Evolutionary conservation across 331 rosid genomes (phyloP).

Genomic region (Acacia concinna): DNA sequence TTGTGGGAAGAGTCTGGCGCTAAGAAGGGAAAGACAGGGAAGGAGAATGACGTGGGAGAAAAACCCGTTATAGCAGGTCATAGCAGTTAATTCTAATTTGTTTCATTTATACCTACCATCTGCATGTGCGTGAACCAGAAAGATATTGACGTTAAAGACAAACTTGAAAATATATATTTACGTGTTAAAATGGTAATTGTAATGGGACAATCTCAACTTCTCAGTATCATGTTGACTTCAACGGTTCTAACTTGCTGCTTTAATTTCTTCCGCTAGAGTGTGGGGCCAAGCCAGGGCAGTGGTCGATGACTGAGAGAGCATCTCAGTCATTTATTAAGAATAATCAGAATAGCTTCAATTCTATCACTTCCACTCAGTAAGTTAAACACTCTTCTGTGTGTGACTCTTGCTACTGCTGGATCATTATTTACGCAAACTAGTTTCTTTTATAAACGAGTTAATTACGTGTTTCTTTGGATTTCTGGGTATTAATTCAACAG

Average conservation of each 20-base stretch:
- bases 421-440: constrained; percentile 1
- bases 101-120: neutral
- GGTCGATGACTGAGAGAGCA: constrained; percentile 72
- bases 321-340: constrained; percentile 73
- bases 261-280: constrained; percentile 41
- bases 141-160: neutral
- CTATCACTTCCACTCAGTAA: constrained; percentile 77
- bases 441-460: neutral
- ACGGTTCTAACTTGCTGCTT: constrained; percentile 21
- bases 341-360: constrained; percentile 63
- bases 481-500: constrained; percentile 49
- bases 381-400: constrained; percentile 28
- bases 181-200: neutral
- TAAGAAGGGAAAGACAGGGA: constrained; percentile 86
- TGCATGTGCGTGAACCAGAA: neutral
- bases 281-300: constrained; percentile 58
- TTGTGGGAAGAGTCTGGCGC: constrained; percentile 86
- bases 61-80: constrained; percentile 56
- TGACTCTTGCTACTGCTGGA: neutral
- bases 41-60: constrained; percentile 75
- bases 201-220: neutral
- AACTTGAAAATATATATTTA: neutral
- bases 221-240: neutral
- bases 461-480: constrained; percentile 26
- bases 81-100: neutral